Evolutionary conservation across 805 yeast species (phyloP), one percentile per base, ranked within the genome.

Genomic region (Clavispora asparagi): DNA sequence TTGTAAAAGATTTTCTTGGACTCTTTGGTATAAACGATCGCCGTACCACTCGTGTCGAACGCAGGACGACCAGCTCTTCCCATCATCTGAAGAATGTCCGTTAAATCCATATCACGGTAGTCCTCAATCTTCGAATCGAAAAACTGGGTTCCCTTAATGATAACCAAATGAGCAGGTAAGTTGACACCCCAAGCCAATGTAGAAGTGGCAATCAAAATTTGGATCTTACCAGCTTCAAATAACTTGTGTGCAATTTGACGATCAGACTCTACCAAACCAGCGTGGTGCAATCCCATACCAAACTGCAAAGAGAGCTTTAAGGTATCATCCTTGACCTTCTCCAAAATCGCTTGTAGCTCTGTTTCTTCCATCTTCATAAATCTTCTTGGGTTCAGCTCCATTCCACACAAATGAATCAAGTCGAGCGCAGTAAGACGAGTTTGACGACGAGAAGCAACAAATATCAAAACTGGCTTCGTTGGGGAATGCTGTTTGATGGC

Each of bases 401-500:
- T 74, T 16, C 91, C 94, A 68, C 91, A 85, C 49, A 86, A 67
- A 53, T 85, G 87, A 44, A 87, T 86, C 42, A 87, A 70, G 55
- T 87, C 95, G 40, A 83, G 70, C 0, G 95, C 89, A 0, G 95
- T 87, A 43, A 87, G 74, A 48, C 95, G 70, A 0, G 95, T 87
- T 63, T 87, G 95, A 48, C 95, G 71, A 59, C 95, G 76, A 3
- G 94, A 85, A 1, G 94, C 89, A 32, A 87, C 95, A 57, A 87
- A 87, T n/a, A 87, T 82, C 54, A 87, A 72, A 10, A 85, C 92
- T 0, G 97, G 96, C 60, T 90, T 83, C 16, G 70, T 70, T 1
- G 96, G 95, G 0, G 96, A 86, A 61, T 91, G 96, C 52, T 87
- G 89, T 59, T 89, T 87, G 52, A 90, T 90, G 0, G 97, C 96